Percentiles rank a stretch among this genome's conserved stretches.
These are phyloP conservation scores for Geotrichum bryndzae DNA, from an alignment of 1,139 yeast species.

Conservation along the genomic window DNA sequence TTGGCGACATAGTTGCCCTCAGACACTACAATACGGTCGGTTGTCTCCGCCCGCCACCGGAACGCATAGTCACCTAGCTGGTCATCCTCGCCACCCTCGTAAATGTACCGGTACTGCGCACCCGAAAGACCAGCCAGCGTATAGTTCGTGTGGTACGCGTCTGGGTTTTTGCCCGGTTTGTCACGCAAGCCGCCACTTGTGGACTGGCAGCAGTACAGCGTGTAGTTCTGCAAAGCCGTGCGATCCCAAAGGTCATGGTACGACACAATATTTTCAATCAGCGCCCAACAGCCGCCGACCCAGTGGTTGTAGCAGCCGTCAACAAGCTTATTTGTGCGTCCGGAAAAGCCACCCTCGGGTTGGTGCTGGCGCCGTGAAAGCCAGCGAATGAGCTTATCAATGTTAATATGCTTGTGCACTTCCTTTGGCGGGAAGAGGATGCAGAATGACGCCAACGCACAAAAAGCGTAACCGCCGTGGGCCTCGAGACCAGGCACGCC, in stretches of 20 bases:
- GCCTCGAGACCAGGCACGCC: conserved; percentile 81
- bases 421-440: conserved; percentile 40
- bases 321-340: conserved; percentile 86
- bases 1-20: conserved; percentile 30
- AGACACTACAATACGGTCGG: conserved; percentile 18
- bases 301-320: conserved; percentile 96
- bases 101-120: conserved; percentile 49
- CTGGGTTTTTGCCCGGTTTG: conserved; percentile 78
- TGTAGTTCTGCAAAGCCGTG: conserved; percentile 57
- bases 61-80: conserved; percentile 29
- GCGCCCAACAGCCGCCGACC: conserved; percentile 76
- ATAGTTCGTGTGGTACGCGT: conserved; percentile 88
- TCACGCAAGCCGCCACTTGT: conserved; percentile 71
- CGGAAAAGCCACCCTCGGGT: conserved; percentile 80
- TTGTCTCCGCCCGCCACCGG: conserved; percentile 26
- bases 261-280: conserved; percentile 50
- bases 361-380: conserved; percentile 58
- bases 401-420: conserved; percentile 28
- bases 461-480: conserved; percentile 94
- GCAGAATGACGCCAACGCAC: conserved; percentile 73
- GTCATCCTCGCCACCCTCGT: conserved; percentile 28
- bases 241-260: conserved; percentile 40
- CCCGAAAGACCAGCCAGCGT: conserved; percentile 70
- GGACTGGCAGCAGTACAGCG: conserved; percentile 69
- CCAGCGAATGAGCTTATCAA: conserved; percentile 47